phyloP scores from a whole-genome alignment of 2,329 filamentous ascomycete species.

The Cryphonectria japonica region DNA sequence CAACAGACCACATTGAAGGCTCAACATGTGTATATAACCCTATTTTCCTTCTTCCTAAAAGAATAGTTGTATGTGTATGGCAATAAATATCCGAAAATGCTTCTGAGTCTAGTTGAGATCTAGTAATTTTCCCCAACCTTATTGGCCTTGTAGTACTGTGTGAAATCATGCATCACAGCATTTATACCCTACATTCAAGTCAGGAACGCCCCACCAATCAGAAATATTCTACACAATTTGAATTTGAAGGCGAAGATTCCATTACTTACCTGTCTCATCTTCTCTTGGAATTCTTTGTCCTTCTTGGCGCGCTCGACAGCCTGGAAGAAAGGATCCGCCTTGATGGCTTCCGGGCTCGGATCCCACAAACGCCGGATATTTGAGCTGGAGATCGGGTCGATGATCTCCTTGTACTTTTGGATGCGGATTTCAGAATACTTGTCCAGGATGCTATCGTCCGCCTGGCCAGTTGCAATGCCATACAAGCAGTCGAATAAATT shows the following conservation, averaged over 20 bases:
- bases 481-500: constrained; percentile 51
- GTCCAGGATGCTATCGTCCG: constrained; percentile 45
- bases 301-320: constrained; percentile 30
- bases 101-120: neutral
- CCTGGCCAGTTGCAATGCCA: constrained; percentile 43
- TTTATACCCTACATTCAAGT: constrained; percentile 17
- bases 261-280: constrained; percentile 27
- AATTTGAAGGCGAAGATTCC: neutral
- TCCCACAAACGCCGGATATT: constrained; percentile 29
- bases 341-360: constrained; percentile 29
- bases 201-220: neutral
- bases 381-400: constrained; percentile 29
- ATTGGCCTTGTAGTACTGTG: constrained; percentile 28
- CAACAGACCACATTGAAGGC: too few relatives aligned
- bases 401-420: constrained; percentile 38
- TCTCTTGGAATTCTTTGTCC: constrained; percentile 22
- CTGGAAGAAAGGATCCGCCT: constrained; percentile 35
- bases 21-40: too few relatives aligned
- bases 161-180: constrained; percentile 30
- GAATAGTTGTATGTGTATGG: too few relatives aligned
- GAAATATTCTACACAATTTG: neutral
- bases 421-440: constrained; percentile 45
- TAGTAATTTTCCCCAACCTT: neutral
- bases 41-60: too few relatives aligned
- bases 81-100: too few relatives aligned